Evolutionary conservation across 2,329 filamentous ascomycete genomes (phyloP).

Genomic region (Tolypocladium guangdongense): DNA sequence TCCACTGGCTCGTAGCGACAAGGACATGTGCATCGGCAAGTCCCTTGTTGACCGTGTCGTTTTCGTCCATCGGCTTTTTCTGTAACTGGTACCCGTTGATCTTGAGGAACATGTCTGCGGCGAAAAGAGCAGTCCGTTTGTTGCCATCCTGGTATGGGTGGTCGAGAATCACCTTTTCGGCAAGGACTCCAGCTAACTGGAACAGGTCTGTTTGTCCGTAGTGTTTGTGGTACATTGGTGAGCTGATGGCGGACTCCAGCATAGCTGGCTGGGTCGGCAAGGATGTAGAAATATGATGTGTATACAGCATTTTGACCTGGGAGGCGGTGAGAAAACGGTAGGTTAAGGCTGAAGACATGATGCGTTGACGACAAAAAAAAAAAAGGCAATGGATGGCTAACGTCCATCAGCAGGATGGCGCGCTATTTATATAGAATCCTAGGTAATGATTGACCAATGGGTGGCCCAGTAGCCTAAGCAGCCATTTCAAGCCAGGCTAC

Average conservation of each 20-base stretch:
- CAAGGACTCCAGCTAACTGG: conserved; percentile 9
- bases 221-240: conserved; percentile 7
- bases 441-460: too few species aligned
- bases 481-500: too few species aligned
- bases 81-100: conserved; percentile 10
- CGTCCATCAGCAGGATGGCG: too few species aligned
- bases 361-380: not conserved
- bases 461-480: too few species aligned
- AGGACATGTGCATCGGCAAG: not conserved
- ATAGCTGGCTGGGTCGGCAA: conserved; percentile 6
- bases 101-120: conserved; percentile 11
- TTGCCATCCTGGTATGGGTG: conserved; percentile 11
- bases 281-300: not conserved
- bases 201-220: conserved; percentile 10
- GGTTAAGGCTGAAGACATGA: not conserved
- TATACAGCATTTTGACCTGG: conserved; percentile 6
- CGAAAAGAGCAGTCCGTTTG: conserved; percentile 8
- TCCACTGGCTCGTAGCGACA: conserved; percentile 9
- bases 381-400: too few species aligned
- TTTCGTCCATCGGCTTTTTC: not conserved
- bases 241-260: conserved; percentile 8
- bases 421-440: too few species aligned
- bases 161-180: conserved; percentile 11
- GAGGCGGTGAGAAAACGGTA: conserved; percentile 6
- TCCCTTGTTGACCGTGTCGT: conserved; percentile 1